phyloP scores from a whole-genome alignment of 2,329 filamentous ascomycete species.

The Samsoniella hepiali region DNA sequence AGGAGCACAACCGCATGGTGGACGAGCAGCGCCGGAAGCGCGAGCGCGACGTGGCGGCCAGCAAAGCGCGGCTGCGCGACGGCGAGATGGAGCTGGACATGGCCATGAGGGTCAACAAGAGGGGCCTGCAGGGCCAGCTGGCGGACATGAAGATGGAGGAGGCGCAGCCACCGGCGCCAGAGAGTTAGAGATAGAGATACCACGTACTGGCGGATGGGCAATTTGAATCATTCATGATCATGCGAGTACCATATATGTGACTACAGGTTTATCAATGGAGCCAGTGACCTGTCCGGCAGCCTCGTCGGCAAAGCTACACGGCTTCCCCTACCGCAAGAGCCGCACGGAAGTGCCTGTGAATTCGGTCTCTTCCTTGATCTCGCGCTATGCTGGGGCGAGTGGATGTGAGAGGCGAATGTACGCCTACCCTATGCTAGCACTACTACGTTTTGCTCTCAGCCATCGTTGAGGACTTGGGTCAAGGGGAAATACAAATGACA shows the following conservation, averaged over 20 bases:
- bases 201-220: neutral
- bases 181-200: conserved; percentile 19
- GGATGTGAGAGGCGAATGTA: too few species aligned
- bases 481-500: too few species aligned
- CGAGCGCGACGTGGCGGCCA: conserved; percentile 55
- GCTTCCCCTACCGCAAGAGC: too few species aligned
- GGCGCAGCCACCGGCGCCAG: conserved; percentile 22
- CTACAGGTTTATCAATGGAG: too few species aligned
- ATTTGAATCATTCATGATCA: neutral
- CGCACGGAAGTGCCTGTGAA: too few species aligned
- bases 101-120: conserved; percentile 67
- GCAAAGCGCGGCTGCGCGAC: conserved; percentile 60
- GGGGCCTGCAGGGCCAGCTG: conserved; percentile 62
- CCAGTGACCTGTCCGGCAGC: too few species aligned
- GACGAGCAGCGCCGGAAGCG: conserved; percentile 61
- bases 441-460: too few species aligned
- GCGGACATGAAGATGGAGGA: conserved; percentile 29
- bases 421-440: too few species aligned
- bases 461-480: too few species aligned
- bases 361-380: too few species aligned
- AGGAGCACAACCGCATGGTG: conserved; percentile 60
- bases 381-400: too few species aligned
- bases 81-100: conserved; percentile 65
- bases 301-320: too few species aligned
- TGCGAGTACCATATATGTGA: neutral